Evolutionary conservation across 2,329 filamentous ascomycete species (phyloP), one percentile per base, ranked within the genome.

Genomic region (Fusarium caatingaense): DNA sequence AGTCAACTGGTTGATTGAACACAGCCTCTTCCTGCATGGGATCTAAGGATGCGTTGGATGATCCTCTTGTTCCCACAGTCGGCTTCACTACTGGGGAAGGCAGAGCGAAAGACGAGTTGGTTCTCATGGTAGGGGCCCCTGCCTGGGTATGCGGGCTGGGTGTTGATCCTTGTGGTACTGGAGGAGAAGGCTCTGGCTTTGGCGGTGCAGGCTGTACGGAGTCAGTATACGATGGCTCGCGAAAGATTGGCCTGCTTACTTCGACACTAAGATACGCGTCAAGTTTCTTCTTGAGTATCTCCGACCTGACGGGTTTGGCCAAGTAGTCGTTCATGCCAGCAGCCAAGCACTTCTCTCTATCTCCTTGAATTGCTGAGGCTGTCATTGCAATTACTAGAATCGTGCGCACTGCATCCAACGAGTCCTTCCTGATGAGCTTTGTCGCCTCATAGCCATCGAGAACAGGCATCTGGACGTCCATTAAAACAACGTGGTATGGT

Each of bases 261-360:
- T 80, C 76, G 44, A 76, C 78, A 41, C 78, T 81, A 27, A 87
- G 82, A 71, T 89, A 89, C 4, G 84, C 83, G 45, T 88, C 86
- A 63, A 98, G 83, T 82, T 98, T 95, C 76, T 90, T 90, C 80
- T 93, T 96, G 56, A 98, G 84, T 42, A 97, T 90, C 48, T 94
- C 92, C 6, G 92, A 93, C 65, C 94, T 88, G n/a, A 98, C 95
- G 2, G 95, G 95, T 78, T 98, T 98, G 18, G 95, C 94, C 2
- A 98, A 87, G 75, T 98, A 98, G 76, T 98, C 96, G 79, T 98
- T 97, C 95, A 98, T 98, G 46, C 95, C 95, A 2, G 93, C 93
- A 51, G 94, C 93, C n/a, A 98, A 83, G 73, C 95, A 98, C 81
- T 97, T 98, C 78, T 98, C 95, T 49, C 94, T 87, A 77, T 98